Conservation (phyloP, 257 asterid species). For the Jacaranda copaia region DNA sequence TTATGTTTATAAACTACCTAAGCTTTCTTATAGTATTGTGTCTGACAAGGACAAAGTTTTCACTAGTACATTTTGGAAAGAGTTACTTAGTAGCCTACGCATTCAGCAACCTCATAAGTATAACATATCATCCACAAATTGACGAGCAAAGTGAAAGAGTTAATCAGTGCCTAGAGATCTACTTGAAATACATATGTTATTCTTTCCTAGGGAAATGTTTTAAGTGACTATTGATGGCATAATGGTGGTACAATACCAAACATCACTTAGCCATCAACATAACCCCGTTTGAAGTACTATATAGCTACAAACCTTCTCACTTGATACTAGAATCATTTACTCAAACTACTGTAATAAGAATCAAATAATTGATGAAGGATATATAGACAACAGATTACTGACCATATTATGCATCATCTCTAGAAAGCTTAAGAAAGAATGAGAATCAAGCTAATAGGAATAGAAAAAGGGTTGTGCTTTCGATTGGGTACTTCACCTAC, state of each 20-base stretch:
- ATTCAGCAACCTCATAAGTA: background rate
- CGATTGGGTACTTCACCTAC: background rate
- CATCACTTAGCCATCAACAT: background rate
- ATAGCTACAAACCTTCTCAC: background rate
- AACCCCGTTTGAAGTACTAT: background rate
- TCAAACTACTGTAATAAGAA: background rate
- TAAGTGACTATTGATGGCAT: background rate
- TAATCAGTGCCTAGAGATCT: background rate
- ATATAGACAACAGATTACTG: background rate
- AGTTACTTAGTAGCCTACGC: background rate
- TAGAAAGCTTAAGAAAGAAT: background rate
- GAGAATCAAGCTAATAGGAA: background rate
- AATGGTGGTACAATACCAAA: background rate
- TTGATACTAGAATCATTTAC: background rate
- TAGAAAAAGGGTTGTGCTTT: background rate
- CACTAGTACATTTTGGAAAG: constrained; percentile 1
- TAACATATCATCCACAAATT: background rate
- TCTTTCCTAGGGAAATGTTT: background rate
- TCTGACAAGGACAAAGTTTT: background rate
- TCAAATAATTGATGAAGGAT: background rate
- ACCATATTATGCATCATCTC: background rate
- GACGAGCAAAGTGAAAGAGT: constrained; percentile 1
- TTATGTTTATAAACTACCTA: background rate
- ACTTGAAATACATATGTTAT: background rate
- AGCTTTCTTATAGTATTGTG: background rate